Percentiles rank a stretch among this genome's conserved stretches.
These are phyloP conservation scores for Monilinia laxa DNA, from an alignment of 2,329 filamentous ascomycete genomes.

Conservation along the genomic window DNA sequence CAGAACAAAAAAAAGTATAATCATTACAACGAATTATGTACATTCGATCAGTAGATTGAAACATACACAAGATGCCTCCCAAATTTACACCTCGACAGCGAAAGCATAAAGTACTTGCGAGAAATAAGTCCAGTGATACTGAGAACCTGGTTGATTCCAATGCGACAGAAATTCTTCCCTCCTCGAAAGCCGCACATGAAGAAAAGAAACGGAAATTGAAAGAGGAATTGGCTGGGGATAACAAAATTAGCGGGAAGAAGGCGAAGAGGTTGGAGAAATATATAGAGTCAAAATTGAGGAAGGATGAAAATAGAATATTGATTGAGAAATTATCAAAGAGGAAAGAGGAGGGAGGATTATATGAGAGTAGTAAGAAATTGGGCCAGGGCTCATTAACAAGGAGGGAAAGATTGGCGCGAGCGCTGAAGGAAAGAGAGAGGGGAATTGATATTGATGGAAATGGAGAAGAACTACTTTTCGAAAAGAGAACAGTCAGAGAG, in stretches of 20 bases:
- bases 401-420: constrained; percentile 63
- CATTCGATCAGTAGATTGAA: background rate
- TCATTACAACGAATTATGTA: background rate
- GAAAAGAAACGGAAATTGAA: constrained; percentile 56
- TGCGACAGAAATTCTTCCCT: constrained; percentile 51
- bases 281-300: constrained; percentile 86
- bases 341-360: constrained; percentile 78
- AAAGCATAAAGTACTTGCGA: constrained; percentile 68
- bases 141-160: constrained; percentile 53
- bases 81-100: constrained; percentile 63
- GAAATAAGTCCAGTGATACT: constrained; percentile 50
- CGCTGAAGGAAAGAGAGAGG: constrained; percentile 51
- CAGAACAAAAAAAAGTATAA: constrained; percentile 10
- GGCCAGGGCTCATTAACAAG: constrained; percentile 72
- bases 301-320: constrained; percentile 85
- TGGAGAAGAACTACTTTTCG: constrained; percentile 55
- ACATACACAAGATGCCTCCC: constrained; percentile 29
- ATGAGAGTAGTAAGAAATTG: constrained; percentile 74
- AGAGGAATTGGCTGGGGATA: constrained; percentile 51
- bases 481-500: constrained; percentile 41
- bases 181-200: constrained; percentile 49
- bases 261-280: constrained; percentile 67
- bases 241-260: constrained; percentile 63
- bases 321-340: constrained; percentile 77
- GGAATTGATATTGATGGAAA: constrained; percentile 34